Base-by-base conservation (phyloP, 352 stramenopile genomes). In the Pythium biforme region DNA sequence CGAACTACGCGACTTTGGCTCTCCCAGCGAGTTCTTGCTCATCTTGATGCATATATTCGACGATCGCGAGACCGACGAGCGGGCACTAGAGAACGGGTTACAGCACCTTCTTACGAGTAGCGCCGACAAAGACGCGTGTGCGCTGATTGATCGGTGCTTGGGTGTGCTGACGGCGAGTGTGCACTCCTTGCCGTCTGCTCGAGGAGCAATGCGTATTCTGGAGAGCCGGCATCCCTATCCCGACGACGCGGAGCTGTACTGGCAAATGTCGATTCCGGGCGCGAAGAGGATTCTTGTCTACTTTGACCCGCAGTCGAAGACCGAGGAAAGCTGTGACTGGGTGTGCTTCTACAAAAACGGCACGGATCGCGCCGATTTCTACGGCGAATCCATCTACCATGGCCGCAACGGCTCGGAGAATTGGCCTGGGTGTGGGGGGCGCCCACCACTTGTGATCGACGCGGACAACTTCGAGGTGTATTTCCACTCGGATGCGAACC, bases 401-500 rank as follows among this genome's bases (percentile, higher is more conserved):
- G 90, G 90, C 1, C 73, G 84, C 37, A 73, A 73, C 14, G 81
- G 79, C 4, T 81, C 40, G 41, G 75, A 89, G 59, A 96, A 95
- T 45, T 97, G 81, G 76, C 88, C 88, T 17, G 90, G 89, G 6
- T 90, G 63, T 57, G 76, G 71, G 3, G 79, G 71, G 8, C 75
- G 77, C 7, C 70, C 73, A n/a, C 84, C 90, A 0, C 63, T 97
- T 8, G 70, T 87, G 20, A 79, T 96, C 22, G 73, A 94, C 10
- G 72, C 59, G 0, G 79, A 96, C 39, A 72, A 68, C 14, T 88
- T 91, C 59, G 82, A 94, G 53, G 83, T 88, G 1, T 80, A 92
- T 50, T 96, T 96, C 49, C 83, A 94, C 61, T 92, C 84, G 1
- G 84, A 96, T 57, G 75, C 69, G 1, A 89, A 73, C 19, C 79